A percentile compares a stretch with the other conserved stretches of the same genome.
phyloP scores from a whole-genome alignment of 176 grass and related monocot genomes.

The Triticum monococcum region DNA sequence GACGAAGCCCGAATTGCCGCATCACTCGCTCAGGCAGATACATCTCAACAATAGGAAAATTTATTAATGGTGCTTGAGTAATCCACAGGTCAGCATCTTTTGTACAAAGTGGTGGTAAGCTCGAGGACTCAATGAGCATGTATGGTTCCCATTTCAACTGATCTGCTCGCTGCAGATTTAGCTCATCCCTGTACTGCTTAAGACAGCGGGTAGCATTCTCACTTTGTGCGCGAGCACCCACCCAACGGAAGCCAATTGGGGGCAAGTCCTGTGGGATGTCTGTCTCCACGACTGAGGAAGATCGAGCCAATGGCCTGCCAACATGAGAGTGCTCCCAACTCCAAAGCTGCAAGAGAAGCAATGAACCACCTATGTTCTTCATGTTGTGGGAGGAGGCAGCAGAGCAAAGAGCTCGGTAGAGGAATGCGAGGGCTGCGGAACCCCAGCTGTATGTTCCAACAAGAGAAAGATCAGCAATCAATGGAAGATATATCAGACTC shows the following conservation, averaged over 20 bases:
- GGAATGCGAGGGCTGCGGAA: conserved; percentile 49
- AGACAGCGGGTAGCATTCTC: conserved; percentile 57
- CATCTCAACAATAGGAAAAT: conserved; percentile 71
- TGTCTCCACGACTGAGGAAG: conserved; percentile 16
- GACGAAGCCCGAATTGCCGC: conserved; percentile 57
- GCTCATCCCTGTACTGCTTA: conserved; percentile 64
- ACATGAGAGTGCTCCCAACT: conserved; percentile 70
- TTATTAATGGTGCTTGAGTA: conserved; percentile 59
- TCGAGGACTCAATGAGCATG: conserved; percentile 34
- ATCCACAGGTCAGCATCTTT: conserved; percentile 56
- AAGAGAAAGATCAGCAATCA: conserved; percentile 57
- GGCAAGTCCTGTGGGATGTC: conserved; percentile 32
- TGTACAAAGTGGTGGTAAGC: conserved; percentile 50
- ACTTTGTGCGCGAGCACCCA: conserved; percentile 50
- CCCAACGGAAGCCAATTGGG: conserved; percentile 61
- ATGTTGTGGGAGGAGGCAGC: conserved; percentile 59
- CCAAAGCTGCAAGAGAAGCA: conserved; percentile 75
- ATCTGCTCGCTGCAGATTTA: conserved; percentile 54
- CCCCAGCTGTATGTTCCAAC: conserved; percentile 61
- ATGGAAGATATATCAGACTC: conserved; percentile 59
- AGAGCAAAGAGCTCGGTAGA: conserved; percentile 67
- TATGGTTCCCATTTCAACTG: conserved; percentile 68
- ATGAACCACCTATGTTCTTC: conserved; percentile 60
- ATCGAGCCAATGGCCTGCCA: conserved; percentile 51
- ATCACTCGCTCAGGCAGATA: conserved; percentile 70